Percentiles rank a stretch among this genome's conserved stretches.
Evolutionary conservation across 768 basidiomycete species (phyloP).

Genomic region (Sarcomyxa edulis): DNA sequence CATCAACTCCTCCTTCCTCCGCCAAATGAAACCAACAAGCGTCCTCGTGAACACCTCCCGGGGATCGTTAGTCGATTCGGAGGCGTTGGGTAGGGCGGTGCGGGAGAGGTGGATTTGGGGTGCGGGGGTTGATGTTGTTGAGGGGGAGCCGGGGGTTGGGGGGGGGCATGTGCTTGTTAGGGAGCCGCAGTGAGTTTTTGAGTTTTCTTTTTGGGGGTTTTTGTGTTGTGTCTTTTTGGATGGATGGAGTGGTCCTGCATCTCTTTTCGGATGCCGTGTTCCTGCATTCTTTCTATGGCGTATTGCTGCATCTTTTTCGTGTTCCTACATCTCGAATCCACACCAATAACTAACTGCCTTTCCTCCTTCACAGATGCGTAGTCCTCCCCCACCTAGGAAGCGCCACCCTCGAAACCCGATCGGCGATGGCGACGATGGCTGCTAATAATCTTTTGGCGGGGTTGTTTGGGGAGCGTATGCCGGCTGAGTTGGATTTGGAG

Average conservation of each 20-base stretch:
- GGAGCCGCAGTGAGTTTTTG: conserved; percentile 59
- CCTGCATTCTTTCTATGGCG: no score
- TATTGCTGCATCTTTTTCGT: no score
- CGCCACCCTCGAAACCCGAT: conserved; percentile 80
- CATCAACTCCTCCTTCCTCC: conserved; percentile 66
- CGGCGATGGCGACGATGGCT: conserved; percentile 76
- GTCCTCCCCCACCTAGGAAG: conserved; percentile 90
- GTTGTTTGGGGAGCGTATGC: conserved; percentile 47
- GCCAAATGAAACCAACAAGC: conserved; percentile 78
- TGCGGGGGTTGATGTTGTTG: conserved; percentile 91
- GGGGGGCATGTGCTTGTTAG: conserved; percentile 76
- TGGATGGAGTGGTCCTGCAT: no score
- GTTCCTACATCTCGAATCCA: background rate
- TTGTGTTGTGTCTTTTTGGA: no score
- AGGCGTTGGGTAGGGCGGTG: conserved; percentile 80
- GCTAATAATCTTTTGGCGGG: conserved; percentile 64
- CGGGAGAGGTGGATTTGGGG: conserved; percentile 79
- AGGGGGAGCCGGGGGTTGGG: conserved; percentile 79
- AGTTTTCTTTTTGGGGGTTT: no score
- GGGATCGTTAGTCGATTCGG: conserved; percentile 86
- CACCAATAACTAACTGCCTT: background rate
- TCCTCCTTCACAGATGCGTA: conserved; percentile 47
- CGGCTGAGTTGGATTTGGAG: no score
- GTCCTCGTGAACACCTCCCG: conserved; percentile 84
- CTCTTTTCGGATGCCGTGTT: background rate